A percentile compares a stretch with the other conserved stretches of the same genome.
phyloP scores from a whole-genome alignment of 495 filamentous ascomycete genomes.

The Penicillium mononematosum region DNA sequence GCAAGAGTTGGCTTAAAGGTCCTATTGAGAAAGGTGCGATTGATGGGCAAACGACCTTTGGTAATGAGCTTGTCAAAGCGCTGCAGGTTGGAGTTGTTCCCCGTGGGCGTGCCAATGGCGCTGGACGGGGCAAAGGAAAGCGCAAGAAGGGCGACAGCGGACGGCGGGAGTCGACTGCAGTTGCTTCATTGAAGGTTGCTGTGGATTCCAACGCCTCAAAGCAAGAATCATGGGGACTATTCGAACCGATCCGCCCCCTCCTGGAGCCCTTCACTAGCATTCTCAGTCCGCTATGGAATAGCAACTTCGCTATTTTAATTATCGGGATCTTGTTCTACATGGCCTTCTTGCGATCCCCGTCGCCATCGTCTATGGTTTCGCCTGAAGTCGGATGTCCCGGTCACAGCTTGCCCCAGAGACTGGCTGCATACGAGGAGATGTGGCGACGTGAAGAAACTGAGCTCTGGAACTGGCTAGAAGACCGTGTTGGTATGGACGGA shows the following conservation, averaged over 20 bases:
- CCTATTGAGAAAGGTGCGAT: constrained; percentile 95
- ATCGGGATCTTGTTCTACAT: constrained; percentile 57
- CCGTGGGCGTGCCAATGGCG: constrained; percentile 48
- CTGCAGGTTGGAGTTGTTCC: constrained; percentile 72
- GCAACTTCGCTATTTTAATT: constrained; percentile 56
- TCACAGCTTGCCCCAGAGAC: constrained; percentile 55
- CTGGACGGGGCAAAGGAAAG: constrained; percentile 44
- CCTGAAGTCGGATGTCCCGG: constrained; percentile 40
- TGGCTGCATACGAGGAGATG: constrained; percentile 88
- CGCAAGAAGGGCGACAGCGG: constrained; percentile 55
- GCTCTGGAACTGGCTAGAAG: constrained; percentile 95
- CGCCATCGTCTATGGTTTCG: constrained; percentile 34
- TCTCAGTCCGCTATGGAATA: constrained; percentile 65
- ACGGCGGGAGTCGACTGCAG: constrained; percentile 30
- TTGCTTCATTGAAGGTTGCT: constrained; percentile 45
- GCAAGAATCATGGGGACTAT: constrained; percentile 66
- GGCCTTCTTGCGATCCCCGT: constrained; percentile 58
- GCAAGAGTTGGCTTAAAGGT: constrained; percentile 97
- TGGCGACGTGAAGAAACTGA: constrained; percentile 89
- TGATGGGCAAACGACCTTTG: constrained; percentile 82
- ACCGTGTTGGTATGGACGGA: constrained; percentile 75
- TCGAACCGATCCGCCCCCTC: constrained; percentile 72
- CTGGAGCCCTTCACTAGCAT: constrained; percentile 71
- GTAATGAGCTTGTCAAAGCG: constrained; percentile 68
- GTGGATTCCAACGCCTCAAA: constrained; percentile 41